Base-by-base conservation (phyloP, 2,329 filamentous ascomycete species). In the Penicillium sp. region DNA sequence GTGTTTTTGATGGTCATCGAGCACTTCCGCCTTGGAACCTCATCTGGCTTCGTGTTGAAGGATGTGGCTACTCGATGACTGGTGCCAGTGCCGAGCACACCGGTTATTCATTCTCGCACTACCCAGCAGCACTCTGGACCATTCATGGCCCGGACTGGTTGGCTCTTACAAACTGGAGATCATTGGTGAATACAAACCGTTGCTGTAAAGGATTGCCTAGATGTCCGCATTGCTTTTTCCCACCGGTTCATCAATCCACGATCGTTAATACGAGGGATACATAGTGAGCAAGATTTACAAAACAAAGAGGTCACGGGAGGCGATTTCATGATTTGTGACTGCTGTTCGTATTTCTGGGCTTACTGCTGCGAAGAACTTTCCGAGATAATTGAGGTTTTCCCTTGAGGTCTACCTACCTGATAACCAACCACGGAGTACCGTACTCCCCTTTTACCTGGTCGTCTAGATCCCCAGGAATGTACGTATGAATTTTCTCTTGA, bases 271-370 rank as follows among this genome's bases (percentile, higher is more conserved):
- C 33, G 27, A 21, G 27, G 44, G 29, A 34, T 47, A 23, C 29
- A 11, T 34, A n/a, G 19, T 6, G 13, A 7, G 29, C 29, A 6
- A 4, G 29, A n/a, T 23, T n/a, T 23, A 23, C 13, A 16, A 13
- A 34, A 34, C 44, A 47, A 33, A 23, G 44, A 47, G 29, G 44
- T 34, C 7, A 47, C 19, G 19, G 29, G 44, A 7, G 44, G 19
- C 2, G 29, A 9, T 34, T 34, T 47, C 29, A 33, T 34, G 29
- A 47, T 47, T 23, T 47, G 44, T 47, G 29, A 47, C 44, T 47
- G 29, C 44, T 47, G 29, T 33, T 47, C 29, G 34, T 23, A 16
- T 33, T 33, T 23, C 44, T 23, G 27, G 29, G 29, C 44, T 21
- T 21, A 23, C 19, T 45, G 8, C 1, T 4, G 11, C 19, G 19